Percentiles rank a stretch among this genome's conserved stretches.
phyloP scores from a whole-genome alignment of 1,284 basidiomycete species.

The Polyporus tsugae region DNA sequence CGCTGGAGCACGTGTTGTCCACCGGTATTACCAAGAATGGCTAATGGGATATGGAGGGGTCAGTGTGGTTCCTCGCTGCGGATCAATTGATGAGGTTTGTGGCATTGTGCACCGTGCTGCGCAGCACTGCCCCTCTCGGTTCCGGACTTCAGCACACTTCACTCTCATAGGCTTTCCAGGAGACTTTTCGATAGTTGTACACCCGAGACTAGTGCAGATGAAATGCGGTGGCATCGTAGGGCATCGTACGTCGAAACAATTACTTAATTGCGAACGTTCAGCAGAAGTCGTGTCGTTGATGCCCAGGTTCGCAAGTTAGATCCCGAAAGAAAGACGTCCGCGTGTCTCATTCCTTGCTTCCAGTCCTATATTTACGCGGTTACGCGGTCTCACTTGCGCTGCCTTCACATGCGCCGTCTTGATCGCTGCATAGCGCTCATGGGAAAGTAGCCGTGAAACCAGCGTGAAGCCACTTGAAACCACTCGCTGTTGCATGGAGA shows the following conservation, averaged over 20 bases:
- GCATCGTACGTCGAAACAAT: too few species aligned
- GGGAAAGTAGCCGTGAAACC: neutral
- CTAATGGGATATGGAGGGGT: neutral
- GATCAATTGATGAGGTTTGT: constrained; percentile 2
- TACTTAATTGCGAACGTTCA: too few species aligned
- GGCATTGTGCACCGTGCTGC: neutral
- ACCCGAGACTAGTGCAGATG: neutral
- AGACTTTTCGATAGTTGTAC: neutral
- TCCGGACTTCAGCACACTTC: neutral
- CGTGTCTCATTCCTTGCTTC: neutral
- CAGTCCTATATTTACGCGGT: neutral
- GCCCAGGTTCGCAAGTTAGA: too few species aligned
- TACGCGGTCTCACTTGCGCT: neutral
- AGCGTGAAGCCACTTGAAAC: neutral
- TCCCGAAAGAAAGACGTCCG: neutral
- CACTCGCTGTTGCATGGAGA: neutral
- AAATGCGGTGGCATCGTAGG: neutral
- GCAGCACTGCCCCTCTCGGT: neutral
- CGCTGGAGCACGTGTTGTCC: neutral
- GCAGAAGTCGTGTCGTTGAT: too few species aligned
- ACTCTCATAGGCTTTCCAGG: neutral
- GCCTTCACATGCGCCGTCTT: neutral
- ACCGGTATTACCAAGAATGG: neutral
- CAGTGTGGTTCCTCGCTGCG: neutral
- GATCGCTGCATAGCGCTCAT: neutral